Evolutionary conservation across 768 basidiomycete genomes (phyloP), one percentile per base, ranked within the genome.

Genomic region (Coprinopsis cinerea): DNA sequence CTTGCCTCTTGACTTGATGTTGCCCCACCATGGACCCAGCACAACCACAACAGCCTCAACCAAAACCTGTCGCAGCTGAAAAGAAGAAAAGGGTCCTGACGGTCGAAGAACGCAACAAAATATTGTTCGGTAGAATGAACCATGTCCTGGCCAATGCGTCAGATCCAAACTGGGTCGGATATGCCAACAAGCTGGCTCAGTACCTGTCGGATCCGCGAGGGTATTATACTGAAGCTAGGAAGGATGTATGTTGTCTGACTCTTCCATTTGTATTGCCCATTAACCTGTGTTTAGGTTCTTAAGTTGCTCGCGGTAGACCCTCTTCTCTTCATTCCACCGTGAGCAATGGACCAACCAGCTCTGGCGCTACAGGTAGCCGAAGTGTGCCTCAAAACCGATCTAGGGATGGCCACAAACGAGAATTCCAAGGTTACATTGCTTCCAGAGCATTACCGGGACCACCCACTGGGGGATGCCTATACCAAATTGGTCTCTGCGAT

Each of bases 251-350:
- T 32, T 50, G n/a, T 55, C 11, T 32, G 20, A 23, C 24, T 13
- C 17, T 10, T 15, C 3, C 26, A 6, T 45, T 14, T 37, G 7
- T 55, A 27, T 44, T 53, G 20, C 41, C 50, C 26, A 25, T 23
- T 50, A n/a, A n/a, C n/a, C n/a, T n/a, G n/a, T n/a, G n/a, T n/a
- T 49, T 47, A 81, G 79, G 81, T 82, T 44, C 47, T 80, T 26
- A 68, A 67, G 28, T 64, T 81, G 37, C 65, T 81, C 20, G 62
- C 72, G 66, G 79, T 78, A 58, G 51, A 47, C 48, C 11, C 35
- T 18, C 18, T 35, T 22, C 43, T 18, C 13, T 15, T 9, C 35
- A 30, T 10, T 48, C 13, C 44, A n/a, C n/a, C n/a, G 28, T 41
- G 20, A 4, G 41, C 43, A 47, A 18, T 28, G 25, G 37, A 28